Evolutionary conservation across 164 flowering plant genomes (phyloP), one percentile per base, ranked within the genome.

Genomic region (Piper betle): DNA sequence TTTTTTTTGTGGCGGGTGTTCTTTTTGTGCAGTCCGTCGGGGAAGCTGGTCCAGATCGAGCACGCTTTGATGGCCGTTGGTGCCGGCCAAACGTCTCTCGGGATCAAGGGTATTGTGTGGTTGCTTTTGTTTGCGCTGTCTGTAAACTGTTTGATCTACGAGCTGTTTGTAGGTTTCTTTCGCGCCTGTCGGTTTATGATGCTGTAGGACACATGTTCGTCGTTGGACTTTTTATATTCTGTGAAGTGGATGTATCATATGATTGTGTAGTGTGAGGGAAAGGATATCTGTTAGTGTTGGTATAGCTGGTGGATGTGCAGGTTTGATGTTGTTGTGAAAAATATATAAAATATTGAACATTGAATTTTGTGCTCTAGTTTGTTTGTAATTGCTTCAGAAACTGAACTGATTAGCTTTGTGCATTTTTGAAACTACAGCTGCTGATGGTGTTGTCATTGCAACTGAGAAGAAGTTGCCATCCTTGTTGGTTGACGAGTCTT

Each of bases 31-130:
- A 90, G 97, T 74, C 99, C 99, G 68, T 88, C 99, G 1, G 99
- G 99, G 11, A 93, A 93, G 83, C 93, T 93, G 38, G 99, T 93
- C 56, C 99, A 93, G 82, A 93, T 93, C 67, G 99, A 93, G 58
- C 91, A 93, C 66, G 99, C 99, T 37, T 66, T 93, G 41, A 88
- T 91, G 19, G 99, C 99, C 0, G 99, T 93, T 57, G 99, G 99
- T 62, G 90, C 99, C 1, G 99, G 99, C 15, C 99, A 93, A 66
- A 93, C 99, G 3, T 93, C 99, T 53, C 71, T 93, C 0, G 99
- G 99, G 5, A 93, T 93, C 59, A 93, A 90, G 81, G 99, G 99
- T 93, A 25, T 25, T 2, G 33, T 25, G 33, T 2, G 33, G 33
- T 25, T 25, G 33, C 33, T 25, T 25, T 25, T 25, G 33, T 25